These are phyloP conservation scores for Leptographium lundbergii DNA, from an alignment of 2,329 filamentous ascomycete species.

Conservation along the genomic window DNA sequence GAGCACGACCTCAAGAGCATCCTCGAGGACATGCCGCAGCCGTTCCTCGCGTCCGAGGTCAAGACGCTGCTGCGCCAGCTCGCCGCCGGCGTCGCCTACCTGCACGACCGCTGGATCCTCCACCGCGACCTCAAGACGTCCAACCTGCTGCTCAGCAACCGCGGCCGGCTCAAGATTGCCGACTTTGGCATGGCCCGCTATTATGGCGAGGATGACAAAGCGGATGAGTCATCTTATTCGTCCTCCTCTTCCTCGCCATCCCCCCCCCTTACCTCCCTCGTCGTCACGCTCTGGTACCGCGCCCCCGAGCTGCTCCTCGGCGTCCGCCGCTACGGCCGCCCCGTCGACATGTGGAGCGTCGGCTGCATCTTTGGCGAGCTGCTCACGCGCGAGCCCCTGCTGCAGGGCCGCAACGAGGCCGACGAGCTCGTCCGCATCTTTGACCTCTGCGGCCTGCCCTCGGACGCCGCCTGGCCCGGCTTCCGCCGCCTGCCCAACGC, in stretches of 20 bases:
- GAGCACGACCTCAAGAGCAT: conserved; percentile 94
- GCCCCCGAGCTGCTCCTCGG: conserved; percentile 83
- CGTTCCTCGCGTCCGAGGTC: conserved; percentile 82
- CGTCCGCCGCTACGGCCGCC: conserved; percentile 56
- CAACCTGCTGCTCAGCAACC: conserved; percentile 90
- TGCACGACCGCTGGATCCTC: conserved; percentile 83
- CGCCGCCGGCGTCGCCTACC: conserved; percentile 64
- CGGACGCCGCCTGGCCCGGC: conserved; percentile 68
- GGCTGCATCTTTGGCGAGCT: conserved; percentile 95
- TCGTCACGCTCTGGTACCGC: conserved; percentile 96
- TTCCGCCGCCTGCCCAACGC: conserved; percentile 85
- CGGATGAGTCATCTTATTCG: neutral
- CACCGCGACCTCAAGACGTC: conserved; percentile 90
- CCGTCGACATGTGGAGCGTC: conserved; percentile 90
- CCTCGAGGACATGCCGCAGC: conserved; percentile 86
- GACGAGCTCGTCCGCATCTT: conserved; percentile 84
- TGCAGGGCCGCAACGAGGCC: conserved; percentile 87
- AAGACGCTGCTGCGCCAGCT: conserved; percentile 85
- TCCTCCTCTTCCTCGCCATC: conserved; percentile 36
- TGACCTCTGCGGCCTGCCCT: conserved; percentile 75
- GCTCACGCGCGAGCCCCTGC: conserved; percentile 65
- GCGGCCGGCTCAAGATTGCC: conserved; percentile 85
- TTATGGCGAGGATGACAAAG: conserved; percentile 38
- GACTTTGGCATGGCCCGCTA: conserved; percentile 98
- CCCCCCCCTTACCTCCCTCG: conserved; percentile 72